phyloP scores from a whole-genome alignment of 176 grass and related monocot species.

The Themeda triandra region DNA sequence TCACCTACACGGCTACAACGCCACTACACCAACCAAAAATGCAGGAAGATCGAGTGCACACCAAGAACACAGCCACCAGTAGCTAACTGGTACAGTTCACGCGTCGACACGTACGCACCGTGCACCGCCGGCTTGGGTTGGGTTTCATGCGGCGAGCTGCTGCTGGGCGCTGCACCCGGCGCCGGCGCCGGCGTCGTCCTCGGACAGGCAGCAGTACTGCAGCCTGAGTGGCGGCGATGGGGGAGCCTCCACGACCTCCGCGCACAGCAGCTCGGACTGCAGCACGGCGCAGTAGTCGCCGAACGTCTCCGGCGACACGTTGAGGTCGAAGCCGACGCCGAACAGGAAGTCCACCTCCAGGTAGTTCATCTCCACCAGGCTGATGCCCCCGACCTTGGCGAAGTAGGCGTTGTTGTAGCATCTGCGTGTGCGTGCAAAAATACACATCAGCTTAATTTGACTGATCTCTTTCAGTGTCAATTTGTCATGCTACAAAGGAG shows the following conservation, averaged over 20 bases:
- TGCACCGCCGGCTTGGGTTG: too few species aligned
- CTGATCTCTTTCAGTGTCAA: background rate
- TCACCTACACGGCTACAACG: background rate
- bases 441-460: background rate
- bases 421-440: conserved; percentile 7
- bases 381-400: conserved; percentile 60
- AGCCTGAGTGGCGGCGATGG: conserved; percentile 19
- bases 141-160: conserved; percentile 41
- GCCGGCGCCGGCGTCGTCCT: conserved; percentile 41
- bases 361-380: conserved; percentile 64
- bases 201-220: conserved; percentile 43
- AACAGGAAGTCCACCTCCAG: conserved; percentile 64
- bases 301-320: conserved; percentile 51
- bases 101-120: background rate
- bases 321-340: conserved; percentile 49
- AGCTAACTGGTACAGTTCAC: background rate
- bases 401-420: conserved; percentile 56
- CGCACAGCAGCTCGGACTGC: conserved; percentile 35
- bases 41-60: conserved; percentile 4
- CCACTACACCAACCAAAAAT: conserved; percentile 14
- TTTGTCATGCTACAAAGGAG: background rate
- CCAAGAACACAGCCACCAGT: conserved; percentile 7
- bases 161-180: conserved; percentile 26
- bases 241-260: background rate
- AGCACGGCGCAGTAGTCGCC: conserved; percentile 55